Evolutionary conservation across 257 asterid species (phyloP).

Genomic region (Scutellaria galericulata): DNA sequence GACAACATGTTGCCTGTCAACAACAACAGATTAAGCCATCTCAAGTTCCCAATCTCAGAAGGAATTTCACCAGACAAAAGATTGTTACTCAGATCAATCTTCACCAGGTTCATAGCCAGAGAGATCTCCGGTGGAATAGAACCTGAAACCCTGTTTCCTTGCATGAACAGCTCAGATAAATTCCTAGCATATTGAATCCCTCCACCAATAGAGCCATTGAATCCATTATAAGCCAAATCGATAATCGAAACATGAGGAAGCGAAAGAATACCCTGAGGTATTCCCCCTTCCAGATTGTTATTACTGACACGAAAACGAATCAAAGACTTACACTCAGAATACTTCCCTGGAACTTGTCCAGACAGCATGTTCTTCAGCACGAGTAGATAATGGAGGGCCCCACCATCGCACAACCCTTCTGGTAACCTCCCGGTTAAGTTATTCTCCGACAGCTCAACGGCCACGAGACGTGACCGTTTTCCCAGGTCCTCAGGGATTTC

Average conservation of each 20-base stretch:
- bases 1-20: constrained; percentile 70
- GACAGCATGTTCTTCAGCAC: constrained; percentile 62
- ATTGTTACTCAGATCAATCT: constrained; percentile 79
- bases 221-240: constrained; percentile 62
- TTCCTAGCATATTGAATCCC: constrained; percentile 63
- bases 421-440: constrained; percentile 73
- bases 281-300: constrained; percentile 63
- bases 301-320: constrained; percentile 77
- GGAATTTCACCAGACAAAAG: constrained; percentile 78
- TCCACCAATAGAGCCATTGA: constrained; percentile 59
- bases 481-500: constrained; percentile 77
- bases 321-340: constrained; percentile 64
- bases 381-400: constrained; percentile 68
- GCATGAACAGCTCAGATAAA: constrained; percentile 84
- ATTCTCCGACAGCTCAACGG: constrained; percentile 84
- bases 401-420: constrained; percentile 62
- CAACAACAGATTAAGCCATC: constrained; percentile 62
- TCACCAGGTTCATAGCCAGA: constrained; percentile 60
- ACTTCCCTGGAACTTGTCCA: constrained; percentile 72
- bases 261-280: constrained; percentile 66
- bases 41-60: constrained; percentile 63
- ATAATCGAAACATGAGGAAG: constrained; percentile 81
- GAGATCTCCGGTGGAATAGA: constrained; percentile 71
- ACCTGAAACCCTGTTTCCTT: constrained; percentile 80
- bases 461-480: constrained; percentile 52